Percentiles rank a stretch among this genome's conserved stretches.
Conservation (phyloP, 2,329 filamentous ascomycete species). For the Pseudogymnoascus sp. region DNA sequence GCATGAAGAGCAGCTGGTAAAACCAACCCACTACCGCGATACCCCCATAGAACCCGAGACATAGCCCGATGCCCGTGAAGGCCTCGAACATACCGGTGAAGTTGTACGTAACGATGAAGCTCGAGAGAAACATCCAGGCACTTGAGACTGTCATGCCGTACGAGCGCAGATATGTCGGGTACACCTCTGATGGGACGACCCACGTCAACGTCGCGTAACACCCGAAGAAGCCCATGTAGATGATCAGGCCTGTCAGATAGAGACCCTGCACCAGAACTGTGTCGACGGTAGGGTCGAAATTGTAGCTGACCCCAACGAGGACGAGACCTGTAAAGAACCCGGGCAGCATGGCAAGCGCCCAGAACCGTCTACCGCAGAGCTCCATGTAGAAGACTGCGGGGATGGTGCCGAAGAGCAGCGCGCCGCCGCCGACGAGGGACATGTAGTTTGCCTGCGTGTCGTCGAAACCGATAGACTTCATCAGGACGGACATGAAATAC, state of each 20-base stretch:
- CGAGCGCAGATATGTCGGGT: slow-evolving; percentile 61
- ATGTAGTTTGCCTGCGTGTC: slow-evolving; percentile 58
- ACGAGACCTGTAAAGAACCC: slow-evolving; percentile 63
- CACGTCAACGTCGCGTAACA: slow-evolving; percentile 56
- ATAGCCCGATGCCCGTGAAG: slow-evolving; percentile 57
- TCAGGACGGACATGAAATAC: slow-evolving; percentile 64
- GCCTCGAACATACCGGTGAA: slow-evolving; percentile 60
- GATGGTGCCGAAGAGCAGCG: slow-evolving; percentile 58
- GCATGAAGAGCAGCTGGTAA: slow-evolving; percentile 69
- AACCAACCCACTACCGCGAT: slow-evolving; percentile 62
- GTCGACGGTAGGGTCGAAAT: background rate
- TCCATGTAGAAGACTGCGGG: slow-evolving; percentile 65
- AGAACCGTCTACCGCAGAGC: slow-evolving; percentile 62
- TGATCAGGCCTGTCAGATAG: slow-evolving; percentile 58
- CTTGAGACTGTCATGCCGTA: slow-evolving; percentile 68
- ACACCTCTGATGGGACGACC: slow-evolving; percentile 61
- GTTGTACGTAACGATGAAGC: slow-evolving; percentile 69
- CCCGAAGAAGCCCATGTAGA: slow-evolving; percentile 63
- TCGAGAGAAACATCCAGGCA: slow-evolving; percentile 59
- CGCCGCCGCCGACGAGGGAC: slow-evolving; percentile 62
- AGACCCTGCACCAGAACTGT: slow-evolving; percentile 45
- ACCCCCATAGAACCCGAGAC: slow-evolving; percentile 64
- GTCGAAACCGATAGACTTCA: slow-evolving; percentile 59
- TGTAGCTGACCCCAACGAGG: slow-evolving; percentile 55
- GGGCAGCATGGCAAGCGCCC: slow-evolving; percentile 63